Evolutionary conservation across 2,329 filamentous ascomycete species (phyloP).

Genomic region (Ascochyta pisi): DNA sequence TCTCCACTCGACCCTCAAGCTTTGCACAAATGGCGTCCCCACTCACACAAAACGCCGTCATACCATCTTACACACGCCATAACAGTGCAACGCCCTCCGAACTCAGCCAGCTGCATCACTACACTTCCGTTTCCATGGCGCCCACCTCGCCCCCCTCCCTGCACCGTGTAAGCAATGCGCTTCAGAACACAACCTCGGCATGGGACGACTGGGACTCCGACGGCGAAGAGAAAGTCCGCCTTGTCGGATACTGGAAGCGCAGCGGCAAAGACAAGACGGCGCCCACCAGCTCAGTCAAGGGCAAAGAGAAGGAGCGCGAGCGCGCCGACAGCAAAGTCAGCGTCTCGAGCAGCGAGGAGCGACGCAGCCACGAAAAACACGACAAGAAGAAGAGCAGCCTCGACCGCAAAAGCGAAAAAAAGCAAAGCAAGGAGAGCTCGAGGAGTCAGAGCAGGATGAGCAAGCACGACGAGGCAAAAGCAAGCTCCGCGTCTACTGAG

Average conservation of each 20-base stretch:
- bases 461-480: constrained; percentile 11
- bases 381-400: constrained; percentile 21
- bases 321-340: constrained; percentile 17
- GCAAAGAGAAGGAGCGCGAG: constrained; percentile 15
- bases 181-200: constrained; percentile 42
- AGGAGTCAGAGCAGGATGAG: constrained; percentile 5
- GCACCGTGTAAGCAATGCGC: constrained; percentile 28
- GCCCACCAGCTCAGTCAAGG: background rate
- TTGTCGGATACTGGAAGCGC: constrained; percentile 36
- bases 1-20: constrained; percentile 30
- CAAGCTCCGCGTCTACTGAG: background rate
- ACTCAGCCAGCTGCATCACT: constrained; percentile 33
- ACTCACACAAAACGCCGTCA: constrained; percentile 9
- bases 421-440: constrained; percentile 21
- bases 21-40: constrained; percentile 16
- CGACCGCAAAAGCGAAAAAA: constrained; percentile 21
- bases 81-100: constrained; percentile 40
- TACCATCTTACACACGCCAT: constrained; percentile 31
- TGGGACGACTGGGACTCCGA: constrained; percentile 50
- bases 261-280: constrained; percentile 10
- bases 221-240: constrained; percentile 37
- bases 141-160: constrained; percentile 24
- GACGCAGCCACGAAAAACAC: constrained; percentile 9
- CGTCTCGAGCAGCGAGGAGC: constrained; percentile 10
- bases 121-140: constrained; percentile 23